Evolutionary conservation across 148 eudicot genomes (phyloP), one percentile per base, ranked within the genome.

Genomic region (Diospyros kaki): DNA sequence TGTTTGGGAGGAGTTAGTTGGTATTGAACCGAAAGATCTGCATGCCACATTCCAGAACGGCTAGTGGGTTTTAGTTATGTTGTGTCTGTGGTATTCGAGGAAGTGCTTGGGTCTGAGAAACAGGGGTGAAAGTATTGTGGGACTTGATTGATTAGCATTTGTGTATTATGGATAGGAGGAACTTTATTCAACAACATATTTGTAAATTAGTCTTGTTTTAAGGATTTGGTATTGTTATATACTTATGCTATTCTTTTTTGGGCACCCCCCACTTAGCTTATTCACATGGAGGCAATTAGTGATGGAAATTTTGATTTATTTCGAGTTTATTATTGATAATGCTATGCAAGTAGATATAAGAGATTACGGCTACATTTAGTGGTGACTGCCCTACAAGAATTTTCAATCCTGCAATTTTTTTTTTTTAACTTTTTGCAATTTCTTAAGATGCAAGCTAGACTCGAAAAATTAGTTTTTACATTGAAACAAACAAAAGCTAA

Each of bases 151-250:
- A 66, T 5, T 28, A 28, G 28, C 55, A 64, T 72, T 50, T 48
- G 59, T 65, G 66, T 48, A 18, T 55, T 12, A 51, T 4, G 54
- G 62, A 69, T 53, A 61, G 5, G 2, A 58, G 28, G 28, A 28
- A 56, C 38, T 69, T 64, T 71, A 72, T 66, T 44, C 46, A 65
- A 46, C 66, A 41, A 46, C 42, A 59, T 64, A 28, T 53, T 77
- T 28, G 54, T 71, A 54, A 7, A 71, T 63, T 69, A 60, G n/a
- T 71, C 56, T 71, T 77, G 64, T 54, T 64, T 77, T 28, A 28
- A 51, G 54, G n/a, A 60, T 53, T 66, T 54, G 18, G 6, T 70
- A 8, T 52, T 76, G 50, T 28, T 28, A 28, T 63, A 10, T 50
- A 50, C 52, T 28, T 50, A 56, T 56, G 59, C 17, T 56, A 56